Percentiles rank a stretch among this genome's conserved stretches.
Conservation (phyloP, 2,329 filamentous ascomycete genomes). For the Penicillium paneum region DNA sequence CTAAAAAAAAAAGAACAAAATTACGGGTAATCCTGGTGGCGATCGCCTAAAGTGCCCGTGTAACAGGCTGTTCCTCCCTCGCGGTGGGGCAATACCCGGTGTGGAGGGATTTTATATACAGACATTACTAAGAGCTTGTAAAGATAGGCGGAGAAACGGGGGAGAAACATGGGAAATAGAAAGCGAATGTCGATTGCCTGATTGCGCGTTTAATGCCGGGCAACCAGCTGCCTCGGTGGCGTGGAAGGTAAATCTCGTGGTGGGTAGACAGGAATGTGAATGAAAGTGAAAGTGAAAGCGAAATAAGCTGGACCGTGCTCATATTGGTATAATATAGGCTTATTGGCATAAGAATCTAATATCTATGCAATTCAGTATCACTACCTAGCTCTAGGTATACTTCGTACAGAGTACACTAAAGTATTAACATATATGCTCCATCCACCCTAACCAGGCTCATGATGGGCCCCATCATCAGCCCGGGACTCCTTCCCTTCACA, state of each 20-base stretch:
- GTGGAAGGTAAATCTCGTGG: conserved; percentile 2
- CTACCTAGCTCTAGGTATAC: background rate
- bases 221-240: conserved; percentile 5
- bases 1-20: background rate
- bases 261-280: conserved; percentile 2
- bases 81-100: conserved; percentile 18
- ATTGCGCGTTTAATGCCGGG: background rate
- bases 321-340: background rate
- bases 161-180: no score
- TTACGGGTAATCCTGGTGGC: conserved; percentile 32
- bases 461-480: background rate
- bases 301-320: background rate
- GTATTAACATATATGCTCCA: background rate
- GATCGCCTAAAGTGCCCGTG: conserved; percentile 24
- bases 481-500: background rate
- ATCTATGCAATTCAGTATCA: background rate
- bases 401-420: background rate
- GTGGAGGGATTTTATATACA: background rate
- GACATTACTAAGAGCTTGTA: background rate
- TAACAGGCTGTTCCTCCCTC: background rate
- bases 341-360: background rate
- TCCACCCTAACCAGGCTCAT: background rate
- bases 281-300: background rate
- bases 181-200: background rate
- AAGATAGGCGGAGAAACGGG: background rate